Base-by-base conservation (phyloP, 768 basidiomycete species). In the Auriscalpium microsporum region DNA sequence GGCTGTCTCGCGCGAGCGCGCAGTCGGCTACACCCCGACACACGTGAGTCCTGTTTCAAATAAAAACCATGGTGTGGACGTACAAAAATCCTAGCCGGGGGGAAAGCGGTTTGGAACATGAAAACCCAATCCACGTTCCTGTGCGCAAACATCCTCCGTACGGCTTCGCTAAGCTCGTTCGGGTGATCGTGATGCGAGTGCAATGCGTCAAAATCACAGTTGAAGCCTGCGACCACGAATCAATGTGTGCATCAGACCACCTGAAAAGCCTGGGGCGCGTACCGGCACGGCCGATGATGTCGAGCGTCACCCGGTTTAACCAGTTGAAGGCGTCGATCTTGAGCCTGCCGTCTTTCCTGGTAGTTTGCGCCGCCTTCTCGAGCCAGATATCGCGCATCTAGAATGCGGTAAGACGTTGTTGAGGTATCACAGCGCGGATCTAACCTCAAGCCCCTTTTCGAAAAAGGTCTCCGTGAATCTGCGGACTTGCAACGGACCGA, bases 221-320 rank as follows among this genome's bases (percentile, higher is more conserved):
- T 45, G 16, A 55, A 55, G 7, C 54, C 54, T 55, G 42, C 37
- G 17, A 28, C n/a, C 23, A 38, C 14, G 11, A 38, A 13, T 13
- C 49, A 33, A 38, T n/a, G 37, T 38, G 33, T 14, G 33, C 16
- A 13, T 7, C n/a, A 37, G 7, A 6, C 6, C 11, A 38, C 21
- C 14, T 11, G n/a, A 35, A 11, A 28, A 23, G 16, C 9, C 21
- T 7, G 19, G 3, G 6, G n/a, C 9, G 1, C 47, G 36, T 19
- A 55, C 54, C 54, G 8, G 54, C 47, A n/a, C 40, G 28, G 38
- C 54, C 48, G 37, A 55, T 55, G 9, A 55, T 55, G 38, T 55
- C 54, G 7, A 55, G 40, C 13, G 54, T 33, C 6, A 19, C 54
- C 38, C 33, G 37, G 47, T 45, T 55, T 7, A 55, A 19, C 54